Evolutionary conservation across 208 protist species (phyloP), one percentile per base, ranked within the genome.

Genomic region (Acanthamoeba triangularis): DNA sequence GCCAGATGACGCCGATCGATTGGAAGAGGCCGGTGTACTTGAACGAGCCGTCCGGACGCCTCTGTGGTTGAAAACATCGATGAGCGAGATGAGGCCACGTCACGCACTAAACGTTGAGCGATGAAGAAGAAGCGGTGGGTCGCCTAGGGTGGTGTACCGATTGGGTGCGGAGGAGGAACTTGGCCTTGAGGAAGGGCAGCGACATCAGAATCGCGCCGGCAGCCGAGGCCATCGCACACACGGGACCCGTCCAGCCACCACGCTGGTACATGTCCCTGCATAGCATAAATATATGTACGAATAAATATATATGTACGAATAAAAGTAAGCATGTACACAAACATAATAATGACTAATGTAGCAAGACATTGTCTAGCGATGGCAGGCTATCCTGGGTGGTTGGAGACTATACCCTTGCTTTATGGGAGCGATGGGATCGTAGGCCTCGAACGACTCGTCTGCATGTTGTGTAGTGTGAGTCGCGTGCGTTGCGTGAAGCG

Each of bases 371-470:
- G n/a, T n/a, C n/a, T n/a, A n/a, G n/a, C n/a, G n/a, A n/a, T n/a
- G n/a, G n/a, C n/a, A n/a, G n/a, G n/a, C n/a, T n/a, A n/a, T n/a
- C n/a, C n/a, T n/a, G n/a, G n/a, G n/a, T n/a, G n/a, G n/a, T n/a
- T n/a, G n/a, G n/a, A n/a, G n/a, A n/a, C n/a, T n/a, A n/a, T 20
- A 78, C 69, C 69, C 69, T 78, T 78, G 69, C 69, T 78, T 78
- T n/a, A 78, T n/a, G n/a, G 69, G 69, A 25, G 69, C 69, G 37
- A 78, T 78, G 30, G 69, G 69, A 11, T 78, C 69, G 69, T 78
- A 78, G 69, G 69, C 14, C 37, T 78, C 69, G n/a, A 78, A 78
- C 30, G n/a, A 20, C 11, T 78, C 59, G 59, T 65, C 59, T 65
- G 23, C 28, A 8, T 11, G 23, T 20, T 44, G 41, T 44, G 41